phyloP scores from a whole-genome alignment of 352 stramenopile genomes.

The Phytopythium montanum region DNA sequence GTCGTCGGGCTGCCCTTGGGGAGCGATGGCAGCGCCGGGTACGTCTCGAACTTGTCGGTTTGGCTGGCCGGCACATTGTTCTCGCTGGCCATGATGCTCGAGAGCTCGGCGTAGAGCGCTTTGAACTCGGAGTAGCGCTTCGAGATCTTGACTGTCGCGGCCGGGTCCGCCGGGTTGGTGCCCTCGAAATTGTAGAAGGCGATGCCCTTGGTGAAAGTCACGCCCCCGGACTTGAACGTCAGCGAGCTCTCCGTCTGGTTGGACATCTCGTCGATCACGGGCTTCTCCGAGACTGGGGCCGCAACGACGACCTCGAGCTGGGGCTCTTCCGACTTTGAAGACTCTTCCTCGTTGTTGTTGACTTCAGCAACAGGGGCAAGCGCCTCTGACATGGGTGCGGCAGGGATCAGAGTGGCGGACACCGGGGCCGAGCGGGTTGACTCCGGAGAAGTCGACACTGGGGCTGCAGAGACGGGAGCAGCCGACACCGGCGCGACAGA shows the following conservation, averaged over 20 bases:
- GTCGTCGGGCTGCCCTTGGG: conserved; percentile 37
- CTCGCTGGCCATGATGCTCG: conserved; percentile 53
- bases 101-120: conserved; percentile 41
- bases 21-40: conserved; percentile 54
- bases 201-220: conserved; percentile 42
- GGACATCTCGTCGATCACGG: conserved; percentile 12
- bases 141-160: conserved; percentile 38
- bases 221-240: conserved; percentile 35
- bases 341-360: conserved; percentile 8
- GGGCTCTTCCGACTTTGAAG: conserved; percentile 7
- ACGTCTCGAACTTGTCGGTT: conserved; percentile 51
- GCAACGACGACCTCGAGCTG: conserved; percentile 1
- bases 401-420: not conserved
- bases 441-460: conserved; percentile 8
- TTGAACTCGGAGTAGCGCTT: conserved; percentile 84
- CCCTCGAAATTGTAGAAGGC: conserved; percentile 64
- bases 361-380: conserved; percentile 9
- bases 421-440: not conserved
- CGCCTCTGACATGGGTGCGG: conserved; percentile 2
- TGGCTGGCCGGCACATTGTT: conserved; percentile 41
- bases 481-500: not conserved
- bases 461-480: conserved; percentile 2
- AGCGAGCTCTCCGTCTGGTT: conserved; percentile 18
- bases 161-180: conserved; percentile 33
- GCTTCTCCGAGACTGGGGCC: conserved; percentile 9